phyloP scores from a whole-genome alignment of 805 yeast genomes.

The Yamadazyma olivae region DNA sequence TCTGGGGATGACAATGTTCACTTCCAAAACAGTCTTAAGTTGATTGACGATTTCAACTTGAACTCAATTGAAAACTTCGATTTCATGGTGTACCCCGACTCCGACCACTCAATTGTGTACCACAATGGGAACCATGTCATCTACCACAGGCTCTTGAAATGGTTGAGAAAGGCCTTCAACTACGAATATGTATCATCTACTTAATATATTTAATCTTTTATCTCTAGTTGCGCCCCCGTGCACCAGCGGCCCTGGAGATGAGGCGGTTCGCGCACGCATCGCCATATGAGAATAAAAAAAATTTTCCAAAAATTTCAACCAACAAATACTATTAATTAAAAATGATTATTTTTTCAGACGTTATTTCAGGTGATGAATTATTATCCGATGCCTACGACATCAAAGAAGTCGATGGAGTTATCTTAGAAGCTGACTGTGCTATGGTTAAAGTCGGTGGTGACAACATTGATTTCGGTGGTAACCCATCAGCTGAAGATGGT shows the following conservation, averaged over 20 bases:
- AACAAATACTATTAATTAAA: no score
- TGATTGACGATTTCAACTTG: conserved; percentile 65
- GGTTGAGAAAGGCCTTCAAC: conserved; percentile 63
- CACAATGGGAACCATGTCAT: conserved; percentile 80
- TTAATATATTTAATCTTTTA: neutral
- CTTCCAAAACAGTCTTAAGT: conserved; percentile 79
- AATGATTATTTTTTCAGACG: conserved; percentile 56
- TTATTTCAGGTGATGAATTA: conserved; percentile 92
- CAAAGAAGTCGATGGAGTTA: conserved; percentile 82
- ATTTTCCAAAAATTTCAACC: conserved; percentile 10
- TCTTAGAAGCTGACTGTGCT: conserved; percentile 95
- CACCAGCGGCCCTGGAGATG: neutral
- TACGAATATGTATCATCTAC: conserved; percentile 1
- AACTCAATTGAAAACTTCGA: conserved; percentile 70
- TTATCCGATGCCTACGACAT: conserved; percentile 96
- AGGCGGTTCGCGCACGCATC: neutral
- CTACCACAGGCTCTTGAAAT: conserved; percentile 62
- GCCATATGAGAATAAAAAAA: neutral
- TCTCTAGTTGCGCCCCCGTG: neutral
- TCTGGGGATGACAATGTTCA: conserved; percentile 98
- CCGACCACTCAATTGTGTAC: conserved; percentile 76
- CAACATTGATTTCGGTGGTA: conserved; percentile 98
- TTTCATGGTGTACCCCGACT: conserved; percentile 86
- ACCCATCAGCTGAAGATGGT: conserved; percentile 98
- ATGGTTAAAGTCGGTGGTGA: conserved; percentile 88